Evolutionary conservation across 2,329 filamentous ascomycete genomes (phyloP).

Genomic region (Botrytis galanthina): DNA sequence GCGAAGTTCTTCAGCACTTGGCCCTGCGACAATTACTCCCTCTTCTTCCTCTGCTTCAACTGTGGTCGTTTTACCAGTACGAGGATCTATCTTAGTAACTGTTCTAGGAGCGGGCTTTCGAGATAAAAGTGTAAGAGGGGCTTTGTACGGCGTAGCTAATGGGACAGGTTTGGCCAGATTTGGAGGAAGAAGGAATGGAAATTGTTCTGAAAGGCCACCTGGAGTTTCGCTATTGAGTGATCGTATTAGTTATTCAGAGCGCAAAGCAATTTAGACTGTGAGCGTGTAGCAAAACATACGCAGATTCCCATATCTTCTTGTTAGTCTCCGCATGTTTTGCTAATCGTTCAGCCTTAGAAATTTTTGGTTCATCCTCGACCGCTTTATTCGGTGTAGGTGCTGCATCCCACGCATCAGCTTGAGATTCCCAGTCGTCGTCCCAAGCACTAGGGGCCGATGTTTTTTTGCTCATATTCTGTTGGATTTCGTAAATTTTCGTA

Average conservation of each 20-base stretch:
- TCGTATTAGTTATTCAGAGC: not conserved
- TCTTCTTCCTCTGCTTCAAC: conserved; percentile 63
- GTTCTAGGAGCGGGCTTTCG: conserved; percentile 68
- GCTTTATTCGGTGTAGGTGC: conserved; percentile 25
- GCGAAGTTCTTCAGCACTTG: conserved; percentile 73
- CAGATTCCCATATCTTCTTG: conserved; percentile 83
- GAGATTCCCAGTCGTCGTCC: conserved; percentile 83
- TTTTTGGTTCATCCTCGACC: conserved; percentile 32
- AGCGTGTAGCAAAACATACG: conserved; percentile 52
- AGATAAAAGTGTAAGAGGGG: conserved; percentile 78
- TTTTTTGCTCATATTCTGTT: conserved; percentile 40
- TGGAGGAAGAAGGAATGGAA: conserved; percentile 60
- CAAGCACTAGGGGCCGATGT: conserved; percentile 69
- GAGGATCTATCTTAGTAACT: conserved; percentile 57
- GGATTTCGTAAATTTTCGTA: not conserved
- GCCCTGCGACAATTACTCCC: conserved; percentile 58
- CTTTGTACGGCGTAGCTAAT: conserved; percentile 71
- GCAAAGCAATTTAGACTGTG: not conserved
- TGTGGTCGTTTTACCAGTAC: conserved; percentile 48
- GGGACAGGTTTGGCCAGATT: conserved; percentile 42
- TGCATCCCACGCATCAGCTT: conserved; percentile 59
- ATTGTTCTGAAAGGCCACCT: conserved; percentile 58
- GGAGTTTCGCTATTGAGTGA: conserved; percentile 55
- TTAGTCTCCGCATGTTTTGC: conserved; percentile 82
- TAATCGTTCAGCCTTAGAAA: conserved; percentile 73